Percentiles rank a stretch among this genome's conserved stretches.
phyloP scores from a whole-genome alignment of 805 yeast genomes.

The Schwanniomyces pseudopolymorphus region DNA sequence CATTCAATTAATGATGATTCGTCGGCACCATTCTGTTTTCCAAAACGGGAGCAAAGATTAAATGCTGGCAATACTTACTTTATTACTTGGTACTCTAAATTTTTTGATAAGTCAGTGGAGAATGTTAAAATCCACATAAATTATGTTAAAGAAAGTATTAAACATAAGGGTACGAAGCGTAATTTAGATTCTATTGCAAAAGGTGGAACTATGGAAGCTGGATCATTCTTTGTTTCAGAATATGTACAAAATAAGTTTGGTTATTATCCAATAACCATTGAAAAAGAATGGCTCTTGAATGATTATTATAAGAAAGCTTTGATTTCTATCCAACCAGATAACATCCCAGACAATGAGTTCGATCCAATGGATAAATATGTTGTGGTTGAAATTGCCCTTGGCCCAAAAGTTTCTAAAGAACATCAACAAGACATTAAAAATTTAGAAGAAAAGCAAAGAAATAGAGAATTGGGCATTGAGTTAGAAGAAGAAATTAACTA shows the following conservation, averaged over 20 bases:
- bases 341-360: conserved; percentile 64
- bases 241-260: conserved; percentile 70
- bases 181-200: conserved; percentile 33
- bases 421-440: conserved; percentile 42
- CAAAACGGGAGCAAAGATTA: conserved; percentile 59
- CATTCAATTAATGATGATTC: conserved; percentile 55
- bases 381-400: conserved; percentile 48
- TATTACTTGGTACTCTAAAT: conserved; percentile 76
- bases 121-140: conserved; percentile 69
- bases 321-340: conserved; percentile 73
- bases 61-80: conserved; percentile 66
- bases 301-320: conserved; percentile 56
- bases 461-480: conserved; percentile 20
- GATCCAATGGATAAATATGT: conserved; percentile 44
- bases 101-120: conserved; percentile 50
- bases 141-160: conserved; percentile 54
- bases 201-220: conserved; percentile 32
- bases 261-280: conserved; percentile 57
- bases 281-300: conserved; percentile 60
- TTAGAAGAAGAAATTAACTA: conserved; percentile 50
- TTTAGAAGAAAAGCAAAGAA: conserved; percentile 29
- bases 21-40: conserved; percentile 86
- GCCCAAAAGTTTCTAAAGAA: conserved; percentile 53
- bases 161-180: conserved; percentile 57
- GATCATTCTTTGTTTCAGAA: conserved; percentile 65